Evolutionary conservation across 2,329 filamentous ascomycete genomes (phyloP).

Genomic region (Pseudogymnoascus sp.): DNA sequence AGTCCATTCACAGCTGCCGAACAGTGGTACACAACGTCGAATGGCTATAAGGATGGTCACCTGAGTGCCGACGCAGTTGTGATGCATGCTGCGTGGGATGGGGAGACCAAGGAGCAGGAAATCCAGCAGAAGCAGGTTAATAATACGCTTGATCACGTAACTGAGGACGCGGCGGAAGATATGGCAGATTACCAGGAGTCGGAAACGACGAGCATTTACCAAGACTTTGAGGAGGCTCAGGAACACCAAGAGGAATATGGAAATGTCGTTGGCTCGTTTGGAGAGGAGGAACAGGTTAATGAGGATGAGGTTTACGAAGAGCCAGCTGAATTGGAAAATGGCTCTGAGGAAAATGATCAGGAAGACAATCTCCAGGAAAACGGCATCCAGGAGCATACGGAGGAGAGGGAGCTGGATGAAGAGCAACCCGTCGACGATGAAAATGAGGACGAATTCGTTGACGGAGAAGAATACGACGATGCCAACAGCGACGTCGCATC

Average conservation of each 20-base stretch:
- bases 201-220: conserved; percentile 24
- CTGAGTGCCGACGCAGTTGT: conserved; percentile 24
- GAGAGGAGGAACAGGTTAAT: background rate
- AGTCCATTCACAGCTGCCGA: conserved; percentile 35
- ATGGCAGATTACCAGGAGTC: conserved; percentile 18
- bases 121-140: background rate
- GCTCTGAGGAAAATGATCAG: background rate
- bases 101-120: conserved; percentile 9
- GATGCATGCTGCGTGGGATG: conserved; percentile 20
- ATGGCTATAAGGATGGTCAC: conserved; percentile 19
- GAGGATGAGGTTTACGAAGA: background rate
- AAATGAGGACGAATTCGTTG: conserved; percentile 30
- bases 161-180: conserved; percentile 7
- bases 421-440: background rate
- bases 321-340: background rate
- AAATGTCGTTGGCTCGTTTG: conserved; percentile 2
- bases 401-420: background rate
- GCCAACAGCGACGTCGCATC: conserved; percentile 53
- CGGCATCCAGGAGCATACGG: background rate
- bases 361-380: background rate
- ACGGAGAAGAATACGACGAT: conserved; percentile 31
- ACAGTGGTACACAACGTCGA: conserved; percentile 27
- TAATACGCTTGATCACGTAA: background rate
- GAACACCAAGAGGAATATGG: conserved; percentile 15
- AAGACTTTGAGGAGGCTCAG: conserved; percentile 20